Evolutionary conservation across 495 filamentous ascomycete species (phyloP).

Genomic region (Xylaria longipes): DNA sequence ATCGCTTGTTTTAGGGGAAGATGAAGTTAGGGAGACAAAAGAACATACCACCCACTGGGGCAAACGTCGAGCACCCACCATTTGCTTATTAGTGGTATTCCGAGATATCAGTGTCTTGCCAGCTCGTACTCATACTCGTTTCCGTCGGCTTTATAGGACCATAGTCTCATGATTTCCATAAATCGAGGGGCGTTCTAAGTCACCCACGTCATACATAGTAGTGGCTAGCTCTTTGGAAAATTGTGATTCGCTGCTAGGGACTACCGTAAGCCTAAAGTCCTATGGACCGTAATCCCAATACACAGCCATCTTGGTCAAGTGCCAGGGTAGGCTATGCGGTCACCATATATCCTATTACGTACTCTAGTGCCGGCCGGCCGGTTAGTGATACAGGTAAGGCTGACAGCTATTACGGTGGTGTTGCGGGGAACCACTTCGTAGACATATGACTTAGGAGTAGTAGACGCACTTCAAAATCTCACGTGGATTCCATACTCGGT

Average conservation of each 20-base stretch:
- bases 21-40: background rate
- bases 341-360: slow-evolving; percentile 19
- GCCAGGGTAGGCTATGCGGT: background rate
- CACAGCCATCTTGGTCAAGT: background rate
- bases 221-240: background rate
- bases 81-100: background rate
- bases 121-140: background rate
- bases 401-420: background rate
- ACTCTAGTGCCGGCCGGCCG: slow-evolving; percentile 4
- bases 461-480: slow-evolving; percentile 8
- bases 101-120: background rate
- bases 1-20: background rate
- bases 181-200: background rate
- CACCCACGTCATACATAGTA: background rate
- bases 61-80: background rate
- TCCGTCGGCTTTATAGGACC: slow-evolving; percentile 3
- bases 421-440: slow-evolving; percentile 2
- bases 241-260: background rate
- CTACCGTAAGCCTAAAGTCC: background rate
- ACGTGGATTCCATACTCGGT: background rate
- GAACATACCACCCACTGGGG: background rate
- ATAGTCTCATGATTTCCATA: background rate
- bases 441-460: background rate
- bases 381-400: background rate
- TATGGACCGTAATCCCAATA: background rate